Conservation (phyloP, 495 filamentous ascomycete genomes). For the Extremus antarcticus region DNA sequence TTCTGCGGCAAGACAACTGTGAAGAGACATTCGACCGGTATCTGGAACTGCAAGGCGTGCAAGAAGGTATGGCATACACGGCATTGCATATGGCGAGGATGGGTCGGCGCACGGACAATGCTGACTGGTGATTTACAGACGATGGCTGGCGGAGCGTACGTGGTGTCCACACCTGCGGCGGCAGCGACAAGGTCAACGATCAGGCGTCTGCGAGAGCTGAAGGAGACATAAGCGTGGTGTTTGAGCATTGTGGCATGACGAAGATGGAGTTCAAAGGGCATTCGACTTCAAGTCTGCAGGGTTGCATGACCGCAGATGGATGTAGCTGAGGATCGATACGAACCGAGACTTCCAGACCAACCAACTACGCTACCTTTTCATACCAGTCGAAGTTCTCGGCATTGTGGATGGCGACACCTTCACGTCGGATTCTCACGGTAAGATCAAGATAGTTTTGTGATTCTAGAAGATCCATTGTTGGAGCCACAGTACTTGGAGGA, state of each 20-base stretch:
- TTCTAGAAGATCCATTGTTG: no score
- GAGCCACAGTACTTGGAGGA: no score
- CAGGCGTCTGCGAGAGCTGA: conserved; percentile 93
- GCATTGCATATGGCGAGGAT: not conserved
- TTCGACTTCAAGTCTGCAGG: not conserved
- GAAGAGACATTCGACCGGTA: conserved; percentile 83
- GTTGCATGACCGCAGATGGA: not conserved
- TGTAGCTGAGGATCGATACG: conserved; percentile 2
- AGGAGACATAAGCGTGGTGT: conserved; percentile 57
- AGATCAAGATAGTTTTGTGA: no score
- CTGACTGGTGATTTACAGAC: conserved; percentile 45
- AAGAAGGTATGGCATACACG: conserved; percentile 31
- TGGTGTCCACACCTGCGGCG: conserved; percentile 92
- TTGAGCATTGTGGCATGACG: conserved; percentile 24
- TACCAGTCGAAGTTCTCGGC: no score
- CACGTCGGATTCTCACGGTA: no score
- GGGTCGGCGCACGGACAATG: conserved; percentile 2
- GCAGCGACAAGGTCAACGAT: conserved; percentile 95
- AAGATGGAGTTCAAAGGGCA: conserved; percentile 18
- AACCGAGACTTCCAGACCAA: no score
- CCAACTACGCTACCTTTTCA: no score
- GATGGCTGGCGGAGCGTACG: conserved; percentile 92
- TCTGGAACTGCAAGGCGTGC: conserved; percentile 92
- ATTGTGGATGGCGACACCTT: no score
- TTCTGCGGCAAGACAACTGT: conserved; percentile 96